phyloP scores from a whole-genome alignment of 176 grass and related monocot genomes.

The Cymbopogon citratus region DNA sequence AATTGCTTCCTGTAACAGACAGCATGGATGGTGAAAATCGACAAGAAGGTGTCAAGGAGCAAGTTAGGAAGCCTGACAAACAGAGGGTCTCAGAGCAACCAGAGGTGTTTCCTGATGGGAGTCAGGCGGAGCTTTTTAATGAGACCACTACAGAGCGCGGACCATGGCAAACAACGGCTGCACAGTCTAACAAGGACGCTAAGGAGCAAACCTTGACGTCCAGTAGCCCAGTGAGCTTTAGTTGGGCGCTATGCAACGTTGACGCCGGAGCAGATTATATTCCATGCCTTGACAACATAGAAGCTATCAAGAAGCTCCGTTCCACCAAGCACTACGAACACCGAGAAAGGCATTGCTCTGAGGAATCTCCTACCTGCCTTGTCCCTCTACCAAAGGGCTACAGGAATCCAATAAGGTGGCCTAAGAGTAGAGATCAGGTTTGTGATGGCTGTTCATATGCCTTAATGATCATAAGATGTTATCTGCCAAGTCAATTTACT shows the following conservation, averaged over 20 bases:
- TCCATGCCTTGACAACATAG: slow-evolving; percentile 80
- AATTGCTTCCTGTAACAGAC: background rate
- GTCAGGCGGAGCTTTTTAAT: slow-evolving; percentile 51
- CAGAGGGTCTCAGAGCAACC: background rate
- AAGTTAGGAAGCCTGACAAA: background rate
- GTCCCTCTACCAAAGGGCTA: slow-evolving; percentile 60
- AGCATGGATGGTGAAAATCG: background rate
- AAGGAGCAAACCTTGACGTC: slow-evolving; percentile 15
- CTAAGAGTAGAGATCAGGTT: slow-evolving; percentile 76
- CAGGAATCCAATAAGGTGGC: slow-evolving; percentile 54
- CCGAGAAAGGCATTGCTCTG: slow-evolving; percentile 73
- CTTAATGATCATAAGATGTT: background rate
- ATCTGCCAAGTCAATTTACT: slow-evolving; percentile 10
- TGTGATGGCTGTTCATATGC: background rate
- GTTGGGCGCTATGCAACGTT: slow-evolving; percentile 65
- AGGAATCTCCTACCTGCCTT: slow-evolving; percentile 54
- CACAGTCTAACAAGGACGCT: slow-evolving; percentile 48
- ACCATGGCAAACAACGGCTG: slow-evolving; percentile 52
- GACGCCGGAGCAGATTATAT: slow-evolving; percentile 63
- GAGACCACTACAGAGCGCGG: slow-evolving; percentile 34
- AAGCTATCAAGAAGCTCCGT: slow-evolving; percentile 62
- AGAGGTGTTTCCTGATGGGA: slow-evolving; percentile 40
- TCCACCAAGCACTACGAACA: slow-evolving; percentile 84
- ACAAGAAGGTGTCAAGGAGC: slow-evolving; percentile 9
- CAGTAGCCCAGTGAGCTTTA: background rate